These are phyloP conservation scores for Ceraceosorus guamensis DNA, from an alignment of 1,284 basidiomycete species.

Conservation along the genomic window DNA sequence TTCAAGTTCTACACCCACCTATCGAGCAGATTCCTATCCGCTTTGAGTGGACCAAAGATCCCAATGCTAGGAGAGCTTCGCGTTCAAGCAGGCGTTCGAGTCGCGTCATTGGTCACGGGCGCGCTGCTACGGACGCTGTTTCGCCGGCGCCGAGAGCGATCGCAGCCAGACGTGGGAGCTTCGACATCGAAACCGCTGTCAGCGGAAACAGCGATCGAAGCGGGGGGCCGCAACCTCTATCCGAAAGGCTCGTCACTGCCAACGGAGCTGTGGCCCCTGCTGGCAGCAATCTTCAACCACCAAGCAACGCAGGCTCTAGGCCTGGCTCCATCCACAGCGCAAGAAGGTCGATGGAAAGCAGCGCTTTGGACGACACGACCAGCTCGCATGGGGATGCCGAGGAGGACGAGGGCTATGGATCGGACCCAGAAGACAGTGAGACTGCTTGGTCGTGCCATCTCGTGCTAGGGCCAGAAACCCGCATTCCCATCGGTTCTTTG, in stretches of 20 bases:
- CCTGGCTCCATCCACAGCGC: conserved; percentile 14
- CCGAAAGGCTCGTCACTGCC: background rate
- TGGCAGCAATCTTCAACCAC: background rate
- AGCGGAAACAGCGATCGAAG: conserved; percentile 1
- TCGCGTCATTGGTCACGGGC: background rate
- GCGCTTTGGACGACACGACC: conserved; percentile 11
- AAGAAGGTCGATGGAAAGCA: conserved; percentile 11
- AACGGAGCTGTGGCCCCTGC: no score
- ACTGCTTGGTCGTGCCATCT: conserved; percentile 78
- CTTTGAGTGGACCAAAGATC: conserved; percentile 40
- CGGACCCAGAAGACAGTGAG: conserved; percentile 89
- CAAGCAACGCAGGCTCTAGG: background rate
- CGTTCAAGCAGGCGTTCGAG: conserved; percentile 3
- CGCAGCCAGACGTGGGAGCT: background rate
- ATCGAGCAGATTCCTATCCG: conserved; percentile 23
- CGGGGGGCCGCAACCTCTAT: background rate
- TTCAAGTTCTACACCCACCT: conserved; percentile 20
- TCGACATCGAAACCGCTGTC: background rate
- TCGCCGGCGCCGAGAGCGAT: no score
- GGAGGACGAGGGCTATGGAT: conserved; percentile 21
- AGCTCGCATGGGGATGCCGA: conserved; percentile 13
- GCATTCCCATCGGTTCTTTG: conserved; percentile 53
- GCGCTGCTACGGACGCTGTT: background rate
- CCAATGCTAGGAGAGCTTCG: conserved; percentile 6
- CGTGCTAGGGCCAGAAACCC: conserved; percentile 45